phyloP scores from a whole-genome alignment of 768 basidiomycete genomes.

The Pluteus cervinus region DNA sequence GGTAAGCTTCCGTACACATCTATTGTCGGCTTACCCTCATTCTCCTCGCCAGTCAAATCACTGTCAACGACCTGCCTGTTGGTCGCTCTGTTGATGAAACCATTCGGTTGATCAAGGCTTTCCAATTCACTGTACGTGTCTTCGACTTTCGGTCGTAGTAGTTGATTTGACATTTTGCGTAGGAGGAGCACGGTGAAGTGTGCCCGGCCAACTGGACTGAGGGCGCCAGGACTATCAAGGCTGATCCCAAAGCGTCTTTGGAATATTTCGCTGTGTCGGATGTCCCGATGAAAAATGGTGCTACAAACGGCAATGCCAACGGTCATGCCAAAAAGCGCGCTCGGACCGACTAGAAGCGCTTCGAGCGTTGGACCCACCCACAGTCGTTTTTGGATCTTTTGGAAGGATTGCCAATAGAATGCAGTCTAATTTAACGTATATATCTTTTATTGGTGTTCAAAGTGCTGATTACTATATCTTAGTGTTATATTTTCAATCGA shows the following conservation, averaged over 20 bases:
- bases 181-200: slow-evolving; percentile 89
- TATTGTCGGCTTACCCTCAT: background rate
- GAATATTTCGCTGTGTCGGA: slow-evolving; percentile 62
- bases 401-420: too few species aligned
- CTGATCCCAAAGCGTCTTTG: slow-evolving; percentile 63
- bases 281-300: too few species aligned
- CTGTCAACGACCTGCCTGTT: slow-evolving; percentile 89
- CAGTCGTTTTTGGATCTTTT: too few species aligned
- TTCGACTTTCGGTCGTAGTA: background rate
- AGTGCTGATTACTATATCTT: too few species aligned
- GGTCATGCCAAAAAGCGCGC: slow-evolving; percentile 47
- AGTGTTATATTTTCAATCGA: too few species aligned
- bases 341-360: slow-evolving; percentile 50
- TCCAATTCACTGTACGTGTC: slow-evolving; percentile 80
- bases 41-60: slow-evolving; percentile 56
- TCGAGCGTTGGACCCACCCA: too few species aligned
- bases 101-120: slow-evolving; percentile 83
- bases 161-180: slow-evolving; percentile 2
- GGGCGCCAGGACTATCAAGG: slow-evolving; percentile 76
- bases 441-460: too few species aligned
- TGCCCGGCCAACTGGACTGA: slow-evolving; percentile 91
- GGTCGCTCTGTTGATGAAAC: slow-evolving; percentile 97
- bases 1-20: slow-evolving; percentile 31
- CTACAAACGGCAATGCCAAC: slow-evolving; percentile 15
- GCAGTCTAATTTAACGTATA: too few species aligned